Conservation (phyloP, 1,284 basidiomycete genomes). For the Exobasidium cylindrosporum region DNA sequence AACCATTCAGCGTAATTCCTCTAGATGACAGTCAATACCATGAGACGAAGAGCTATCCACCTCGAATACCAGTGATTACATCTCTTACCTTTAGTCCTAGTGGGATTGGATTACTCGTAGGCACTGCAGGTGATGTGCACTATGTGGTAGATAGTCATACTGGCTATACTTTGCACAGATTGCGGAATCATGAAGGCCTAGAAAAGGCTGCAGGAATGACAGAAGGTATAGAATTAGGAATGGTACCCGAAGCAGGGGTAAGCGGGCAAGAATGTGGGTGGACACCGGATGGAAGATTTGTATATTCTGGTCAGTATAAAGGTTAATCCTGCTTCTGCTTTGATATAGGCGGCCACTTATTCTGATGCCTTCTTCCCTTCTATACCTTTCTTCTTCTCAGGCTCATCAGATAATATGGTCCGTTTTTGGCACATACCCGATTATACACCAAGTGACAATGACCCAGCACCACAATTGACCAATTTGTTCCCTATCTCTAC, state of each 20-base stretch:
- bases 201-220: constrained; percentile 25
- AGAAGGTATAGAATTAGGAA: constrained; percentile 21
- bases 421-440: constrained; percentile 33
- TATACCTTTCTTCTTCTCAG: constrained; percentile 12
- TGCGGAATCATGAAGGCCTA: constrained; percentile 43
- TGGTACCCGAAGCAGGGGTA: constrained; percentile 46
- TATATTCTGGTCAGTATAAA: constrained; percentile 30
- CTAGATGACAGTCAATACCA: constrained; percentile 60
- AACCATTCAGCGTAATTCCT: constrained; percentile 77
- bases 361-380: constrained; percentile 1
- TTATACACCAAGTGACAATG: background rate
- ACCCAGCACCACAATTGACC: constrained; percentile 12
- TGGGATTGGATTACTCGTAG: constrained; percentile 77
- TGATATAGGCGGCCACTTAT: background rate
- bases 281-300: constrained; percentile 48
- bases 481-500: constrained; percentile 23
- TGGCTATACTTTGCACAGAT: constrained; percentile 26
- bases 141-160: constrained; percentile 63
- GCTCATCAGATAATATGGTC: constrained; percentile 15
- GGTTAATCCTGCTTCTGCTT: constrained; percentile 14
- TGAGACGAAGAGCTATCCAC: constrained; percentile 53
- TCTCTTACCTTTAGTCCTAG: constrained; percentile 78
- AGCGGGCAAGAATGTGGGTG: constrained; percentile 49
- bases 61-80: constrained; percentile 84
- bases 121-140: constrained; percentile 86